phyloP scores from a whole-genome alignment of 108 stramenopile genomes.

The Skeletonema menzelii region DNA sequence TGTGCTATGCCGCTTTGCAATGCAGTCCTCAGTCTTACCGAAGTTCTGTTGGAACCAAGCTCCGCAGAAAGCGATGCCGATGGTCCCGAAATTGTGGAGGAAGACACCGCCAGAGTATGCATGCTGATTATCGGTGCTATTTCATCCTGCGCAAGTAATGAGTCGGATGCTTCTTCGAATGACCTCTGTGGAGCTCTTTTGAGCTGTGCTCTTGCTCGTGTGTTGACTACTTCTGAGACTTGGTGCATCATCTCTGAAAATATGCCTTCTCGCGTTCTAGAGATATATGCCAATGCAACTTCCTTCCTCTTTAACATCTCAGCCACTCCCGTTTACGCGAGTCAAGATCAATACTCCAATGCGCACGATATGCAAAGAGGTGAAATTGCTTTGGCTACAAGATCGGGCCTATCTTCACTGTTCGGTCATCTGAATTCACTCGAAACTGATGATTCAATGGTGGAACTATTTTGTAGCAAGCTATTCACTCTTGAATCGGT shows the following conservation, averaged over 20 bases:
- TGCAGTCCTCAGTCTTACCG: conserved; percentile 39
- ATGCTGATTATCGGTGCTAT: conserved; percentile 31
- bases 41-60: conserved; percentile 24
- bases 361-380: conserved; percentile 14
- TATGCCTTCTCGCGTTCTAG: conserved; percentile 26
- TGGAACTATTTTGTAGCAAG: conserved; percentile 11
- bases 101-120: conserved; percentile 38
- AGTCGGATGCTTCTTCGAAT: conserved; percentile 4
- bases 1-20: conserved; percentile 36
- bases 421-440: conserved; percentile 29
- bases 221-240: conserved; percentile 16
- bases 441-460: conserved; percentile 9
- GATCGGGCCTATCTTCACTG: conserved; percentile 42
- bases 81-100: conserved; percentile 30
- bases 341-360: conserved; percentile 11
- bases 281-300: conserved; percentile 48
- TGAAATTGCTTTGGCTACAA: conserved; percentile 39
- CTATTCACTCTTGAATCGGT: conserved; percentile 16
- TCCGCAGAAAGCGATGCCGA: background rate
- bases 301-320: conserved; percentile 25
- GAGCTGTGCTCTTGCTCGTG: conserved; percentile 38
- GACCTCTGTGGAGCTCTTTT: conserved; percentile 20
- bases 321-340: conserved; percentile 8
- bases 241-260: conserved; percentile 19
- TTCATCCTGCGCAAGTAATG: conserved; percentile 23